Evolutionary conservation across 306 rosid species (phyloP).

Genomic region (Vicia sativa): DNA sequence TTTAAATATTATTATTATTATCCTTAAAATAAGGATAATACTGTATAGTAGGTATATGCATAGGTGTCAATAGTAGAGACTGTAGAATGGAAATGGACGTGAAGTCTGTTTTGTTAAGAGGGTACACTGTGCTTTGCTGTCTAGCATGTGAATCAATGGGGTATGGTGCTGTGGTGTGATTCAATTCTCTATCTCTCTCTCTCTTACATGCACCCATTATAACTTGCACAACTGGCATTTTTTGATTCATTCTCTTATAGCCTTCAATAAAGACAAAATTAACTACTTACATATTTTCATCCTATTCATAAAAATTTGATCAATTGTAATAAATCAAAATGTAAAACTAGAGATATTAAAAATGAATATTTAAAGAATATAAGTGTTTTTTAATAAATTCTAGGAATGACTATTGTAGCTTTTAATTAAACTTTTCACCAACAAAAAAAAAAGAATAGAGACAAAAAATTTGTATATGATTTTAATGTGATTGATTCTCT

Average conservation of each 20-base stretch:
- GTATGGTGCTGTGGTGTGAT: conserved; percentile 33
- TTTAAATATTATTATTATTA: conserved; percentile 21
- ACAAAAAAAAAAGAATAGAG: not conserved
- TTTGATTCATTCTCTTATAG: not conserved
- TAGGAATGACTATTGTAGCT: too few species aligned
- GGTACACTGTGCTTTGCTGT: conserved; percentile 78
- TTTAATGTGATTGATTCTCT: conserved; percentile 24
- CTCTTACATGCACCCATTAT: conserved; percentile 50
- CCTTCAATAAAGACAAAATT: not conserved
- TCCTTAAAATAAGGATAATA: conserved; percentile 24
- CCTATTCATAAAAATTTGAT: too few species aligned
- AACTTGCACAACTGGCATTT: conserved; percentile 47
- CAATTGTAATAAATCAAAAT: too few species aligned
- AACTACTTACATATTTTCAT: not conserved
- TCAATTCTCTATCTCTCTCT: conserved; percentile 34
- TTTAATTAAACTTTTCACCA: not conserved
- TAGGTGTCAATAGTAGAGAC: conserved; percentile 58
- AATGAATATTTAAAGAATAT: too few species aligned
- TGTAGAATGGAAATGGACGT: conserved; percentile 60
- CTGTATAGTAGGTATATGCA: not conserved
- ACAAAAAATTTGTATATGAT: not conserved
- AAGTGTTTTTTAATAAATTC: too few species aligned
- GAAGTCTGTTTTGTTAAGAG: conserved; percentile 61
- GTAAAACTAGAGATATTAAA: too few species aligned
- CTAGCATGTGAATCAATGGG: conserved; percentile 66